Base-by-base conservation (phyloP, 2,329 filamentous ascomycete species). In the Biscogniauxia marginata region DNA sequence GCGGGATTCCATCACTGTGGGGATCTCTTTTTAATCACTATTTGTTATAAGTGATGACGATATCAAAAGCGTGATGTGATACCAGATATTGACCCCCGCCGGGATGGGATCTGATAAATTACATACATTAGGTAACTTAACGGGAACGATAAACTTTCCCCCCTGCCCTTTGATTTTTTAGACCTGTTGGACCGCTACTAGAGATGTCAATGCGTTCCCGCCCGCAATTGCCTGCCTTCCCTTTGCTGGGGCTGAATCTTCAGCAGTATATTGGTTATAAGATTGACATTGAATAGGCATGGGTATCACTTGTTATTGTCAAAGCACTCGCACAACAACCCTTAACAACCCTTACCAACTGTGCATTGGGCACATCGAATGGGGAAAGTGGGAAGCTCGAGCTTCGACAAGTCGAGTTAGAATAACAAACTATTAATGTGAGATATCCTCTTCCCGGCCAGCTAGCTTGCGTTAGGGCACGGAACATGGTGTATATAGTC, bases 71-170 rank as follows among this genome's bases (percentile, higher is more conserved):
- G 53, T 54, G 52, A 57, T 57, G 55, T 55, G 47, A 47, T 50
- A 54, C 49, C 3, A 52, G 50, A 53, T 43, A 52, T 48, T 21
- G 46, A 16, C 13, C 30, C n/a, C n/a, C n/a, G 30, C 30, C 30
- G 53, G 39, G 44, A 56, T 46, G 49, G 53, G 46, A 52, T 55
- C 54, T 52, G 56, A 53, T 54, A 55, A 49, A 50, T 55, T 47
- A 56, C 56, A 52, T 56, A n/a, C n/a, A 57, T 52, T 54, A 49
- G 49, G 49, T 54, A 54, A 47, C 48, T 47, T 30, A 50, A 56
- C 24, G 25, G 46, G 18, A 23, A 22, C 22, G 11, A 49, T 13
- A 7, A 55, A 49, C 52, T 44, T 56, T 54, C 30, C 23, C 25
- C 46, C 46, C 46, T n/a, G 16, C 16, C 20, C 46, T 44, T 52